Evolutionary conservation across 331 rosid genomes (phyloP).

Genomic region (Spiraea crenata): DNA sequence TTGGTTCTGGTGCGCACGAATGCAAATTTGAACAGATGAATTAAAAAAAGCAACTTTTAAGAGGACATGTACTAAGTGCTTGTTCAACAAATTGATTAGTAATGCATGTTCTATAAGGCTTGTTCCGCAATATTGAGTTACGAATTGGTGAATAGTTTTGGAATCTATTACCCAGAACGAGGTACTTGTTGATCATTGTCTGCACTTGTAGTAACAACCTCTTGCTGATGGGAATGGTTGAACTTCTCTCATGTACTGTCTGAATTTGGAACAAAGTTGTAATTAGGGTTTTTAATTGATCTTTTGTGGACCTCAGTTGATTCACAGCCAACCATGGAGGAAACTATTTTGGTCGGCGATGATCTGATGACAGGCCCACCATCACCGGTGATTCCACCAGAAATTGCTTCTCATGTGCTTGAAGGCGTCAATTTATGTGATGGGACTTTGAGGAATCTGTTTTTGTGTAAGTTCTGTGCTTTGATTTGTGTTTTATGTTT

Average conservation of each 20-base stretch:
- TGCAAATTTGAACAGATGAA: background rate
- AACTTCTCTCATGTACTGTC: background rate
- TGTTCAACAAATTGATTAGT: background rate
- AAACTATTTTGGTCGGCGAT: conserved; percentile 90
- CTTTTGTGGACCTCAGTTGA: conserved; percentile 57
- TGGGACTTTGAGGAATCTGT: conserved; percentile 77
- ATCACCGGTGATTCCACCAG: conserved; percentile 82
- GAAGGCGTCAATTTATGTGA: conserved; percentile 89
- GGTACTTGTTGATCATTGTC: conserved; percentile 1
- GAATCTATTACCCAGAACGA: background rate
- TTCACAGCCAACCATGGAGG: conserved; percentile 90
- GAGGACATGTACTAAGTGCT: background rate
- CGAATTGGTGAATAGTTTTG: background rate
- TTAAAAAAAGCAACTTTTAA: background rate
- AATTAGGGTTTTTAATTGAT: background rate
- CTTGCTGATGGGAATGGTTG: background rate
- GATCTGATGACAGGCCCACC: conserved; percentile 93
- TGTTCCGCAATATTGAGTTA: background rate
- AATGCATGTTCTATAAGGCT: background rate
- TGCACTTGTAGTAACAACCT: background rate
- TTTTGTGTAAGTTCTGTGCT: conserved; percentile 58
- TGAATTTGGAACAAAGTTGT: background rate
- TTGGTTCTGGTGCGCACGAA: background rate
- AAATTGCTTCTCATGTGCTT: conserved; percentile 90
- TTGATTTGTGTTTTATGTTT: background rate